Evolutionary conservation across 495 filamentous ascomycete genomes (phyloP).

Genomic region (Trichoderma asperelloides): DNA sequence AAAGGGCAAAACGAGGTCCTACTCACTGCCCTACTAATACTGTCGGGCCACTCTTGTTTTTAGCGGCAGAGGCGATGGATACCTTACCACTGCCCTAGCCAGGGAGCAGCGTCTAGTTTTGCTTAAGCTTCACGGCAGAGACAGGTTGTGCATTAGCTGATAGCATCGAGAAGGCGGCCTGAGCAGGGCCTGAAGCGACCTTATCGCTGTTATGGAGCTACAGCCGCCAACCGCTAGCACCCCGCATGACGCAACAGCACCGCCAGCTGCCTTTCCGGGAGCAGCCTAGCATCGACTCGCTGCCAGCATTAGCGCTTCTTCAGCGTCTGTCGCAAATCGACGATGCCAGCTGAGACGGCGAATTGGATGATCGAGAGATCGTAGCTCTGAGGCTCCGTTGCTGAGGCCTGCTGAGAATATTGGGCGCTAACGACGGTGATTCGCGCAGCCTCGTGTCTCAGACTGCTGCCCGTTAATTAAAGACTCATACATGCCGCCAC

Average conservation of each 20-base stretch:
- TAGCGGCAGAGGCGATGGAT: background rate
- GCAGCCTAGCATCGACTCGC: background rate
- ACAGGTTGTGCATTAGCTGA: background rate
- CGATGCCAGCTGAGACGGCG: background rate
- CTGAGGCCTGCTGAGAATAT: background rate
- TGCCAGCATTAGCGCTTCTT: background rate
- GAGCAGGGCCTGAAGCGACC: background rate
- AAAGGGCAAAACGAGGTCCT: background rate
- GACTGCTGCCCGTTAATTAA: slow-evolving; percentile 1
- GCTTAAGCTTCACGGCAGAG: background rate
- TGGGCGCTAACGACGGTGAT: background rate
- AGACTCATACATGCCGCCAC: background rate
- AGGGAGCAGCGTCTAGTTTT: background rate
- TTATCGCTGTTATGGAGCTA: background rate
- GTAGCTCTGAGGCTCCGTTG: background rate
- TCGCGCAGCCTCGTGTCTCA: background rate
- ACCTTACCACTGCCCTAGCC: background rate
- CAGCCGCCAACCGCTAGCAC: background rate
- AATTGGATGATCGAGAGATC: background rate
- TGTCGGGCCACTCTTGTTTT: background rate
- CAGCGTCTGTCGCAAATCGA: background rate
- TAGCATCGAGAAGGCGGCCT: background rate
- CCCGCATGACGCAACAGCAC: slow-evolving; percentile 5
- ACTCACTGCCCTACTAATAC: background rate
- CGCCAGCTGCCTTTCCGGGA: background rate